Conservation (phyloP, 768 basidiomycete species). For the Lyophyllum shimeji region DNA sequence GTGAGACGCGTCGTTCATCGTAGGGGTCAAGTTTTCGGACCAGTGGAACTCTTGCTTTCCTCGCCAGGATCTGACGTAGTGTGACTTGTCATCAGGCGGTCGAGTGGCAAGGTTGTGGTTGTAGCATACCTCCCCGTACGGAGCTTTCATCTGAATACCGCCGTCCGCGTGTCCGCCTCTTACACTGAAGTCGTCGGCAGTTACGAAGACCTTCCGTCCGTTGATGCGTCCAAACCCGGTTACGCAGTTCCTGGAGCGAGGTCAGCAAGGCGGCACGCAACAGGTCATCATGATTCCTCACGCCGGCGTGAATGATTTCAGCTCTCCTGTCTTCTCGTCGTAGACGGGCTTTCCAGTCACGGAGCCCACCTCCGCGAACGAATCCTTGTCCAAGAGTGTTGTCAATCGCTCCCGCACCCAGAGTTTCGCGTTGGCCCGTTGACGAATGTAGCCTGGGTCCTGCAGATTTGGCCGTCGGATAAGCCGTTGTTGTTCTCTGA, state of each 20-base stretch:
- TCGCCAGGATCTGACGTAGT: conserved; percentile 27
- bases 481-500: conserved; percentile 30
- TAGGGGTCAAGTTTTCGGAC: conserved; percentile 18
- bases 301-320: conserved; percentile 36
- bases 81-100: background rate
- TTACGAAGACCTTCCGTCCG: conserved; percentile 36
- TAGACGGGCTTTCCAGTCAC: conserved; percentile 34
- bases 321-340: conserved; percentile 25
- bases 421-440: conserved; percentile 36
- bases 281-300: conserved; percentile 13
- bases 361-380: conserved; percentile 36
- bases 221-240: conserved; percentile 35
- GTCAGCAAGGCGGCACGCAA: background rate
- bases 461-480: conserved; percentile 31
- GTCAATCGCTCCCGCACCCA: conserved; percentile 41
- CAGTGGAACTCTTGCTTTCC: conserved; percentile 34
- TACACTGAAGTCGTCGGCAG: conserved; percentile 42
- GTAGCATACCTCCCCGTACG: conserved; percentile 35
- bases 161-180: conserved; percentile 44
- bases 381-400: conserved; percentile 30
- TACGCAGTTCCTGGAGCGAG: conserved; percentile 30
- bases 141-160: conserved; percentile 36
- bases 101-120: background rate
- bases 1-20: background rate
- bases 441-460: conserved; percentile 38